Percentiles rank a stretch among this genome's conserved stretches.
Conservation (phyloP, 1,284 basidiomycete genomes). For the Boletus sp. region DNA sequence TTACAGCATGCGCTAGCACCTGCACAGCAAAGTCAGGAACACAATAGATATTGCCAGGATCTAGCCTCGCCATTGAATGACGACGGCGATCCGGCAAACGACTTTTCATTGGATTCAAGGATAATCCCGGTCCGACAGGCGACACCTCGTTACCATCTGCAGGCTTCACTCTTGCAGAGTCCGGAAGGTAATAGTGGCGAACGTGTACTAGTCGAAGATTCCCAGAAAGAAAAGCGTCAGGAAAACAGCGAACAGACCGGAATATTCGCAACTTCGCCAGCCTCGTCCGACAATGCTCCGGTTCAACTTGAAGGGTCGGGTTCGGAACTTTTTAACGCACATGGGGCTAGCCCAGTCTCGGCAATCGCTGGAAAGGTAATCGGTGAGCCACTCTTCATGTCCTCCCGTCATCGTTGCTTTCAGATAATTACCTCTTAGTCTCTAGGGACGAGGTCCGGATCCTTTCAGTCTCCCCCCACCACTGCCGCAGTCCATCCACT, state of each 20-base stretch:
- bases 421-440: conserved; percentile 28
- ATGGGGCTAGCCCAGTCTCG: conserved; percentile 26
- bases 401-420: conserved; percentile 17
- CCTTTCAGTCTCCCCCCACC: conserved; percentile 31
- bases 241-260: conserved; percentile 7
- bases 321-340: conserved; percentile 27
- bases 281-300: conserved; percentile 5
- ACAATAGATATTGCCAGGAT: conserved; percentile 1
- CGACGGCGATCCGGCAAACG: conserved; percentile 11
- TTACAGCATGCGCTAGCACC: conserved; percentile 33
- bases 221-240: conserved; percentile 50
- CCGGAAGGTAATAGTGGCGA: conserved; percentile 1
- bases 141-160: conserved; percentile 50
- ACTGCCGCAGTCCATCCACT: conserved; percentile 7
- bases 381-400: conserved; percentile 29
- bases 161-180: conserved; percentile 50
- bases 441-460: conserved; percentile 29
- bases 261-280: conserved; percentile 6
- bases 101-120: conserved; percentile 29
- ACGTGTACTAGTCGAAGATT: conserved; percentile 34
- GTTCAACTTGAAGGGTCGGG: conserved; percentile 19
- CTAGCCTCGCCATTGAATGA: conserved; percentile 15
- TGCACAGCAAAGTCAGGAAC: conserved; percentile 16
- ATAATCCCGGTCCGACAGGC: conserved; percentile 22
- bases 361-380: conserved; percentile 30